phyloP scores from a whole-genome alignment of 2,329 filamentous ascomycete genomes.

The Penicillium sp. region DNA sequence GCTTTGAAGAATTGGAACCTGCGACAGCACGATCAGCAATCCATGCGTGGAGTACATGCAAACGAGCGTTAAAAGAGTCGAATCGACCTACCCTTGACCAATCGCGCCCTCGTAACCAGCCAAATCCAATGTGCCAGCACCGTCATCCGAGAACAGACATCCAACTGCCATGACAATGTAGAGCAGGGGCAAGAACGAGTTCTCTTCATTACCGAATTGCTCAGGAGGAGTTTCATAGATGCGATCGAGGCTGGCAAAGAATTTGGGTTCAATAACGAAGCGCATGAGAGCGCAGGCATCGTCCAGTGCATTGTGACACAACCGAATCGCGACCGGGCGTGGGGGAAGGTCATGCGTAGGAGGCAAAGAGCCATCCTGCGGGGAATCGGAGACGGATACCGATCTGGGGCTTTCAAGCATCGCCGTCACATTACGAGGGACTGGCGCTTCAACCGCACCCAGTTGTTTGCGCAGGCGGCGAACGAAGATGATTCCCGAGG shows the following conservation, averaged over 20 bases:
- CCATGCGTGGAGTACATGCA: too few relatives aligned
- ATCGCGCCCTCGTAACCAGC: constrained; percentile 53
- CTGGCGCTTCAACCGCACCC: constrained; percentile 61
- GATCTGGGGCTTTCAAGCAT: constrained; percentile 72
- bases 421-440: constrained; percentile 51
- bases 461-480: constrained; percentile 86
- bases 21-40: background rate
- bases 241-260: constrained; percentile 73
- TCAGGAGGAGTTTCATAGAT: constrained; percentile 72
- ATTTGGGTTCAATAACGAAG: constrained; percentile 78
- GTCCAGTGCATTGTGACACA: constrained; percentile 62
- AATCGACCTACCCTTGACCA: constrained; percentile 54
- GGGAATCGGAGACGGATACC: constrained; percentile 63
- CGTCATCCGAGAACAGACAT: constrained; percentile 68
- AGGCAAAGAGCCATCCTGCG: constrained; percentile 57
- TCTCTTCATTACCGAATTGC: constrained; percentile 64
- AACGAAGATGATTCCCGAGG: constrained; percentile 87
- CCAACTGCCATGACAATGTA: constrained; percentile 72
- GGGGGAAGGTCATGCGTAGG: constrained; percentile 69
- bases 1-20: constrained; percentile 75
- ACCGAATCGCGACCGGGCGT: constrained; percentile 55
- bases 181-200: constrained; percentile 68
- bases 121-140: constrained; percentile 50
- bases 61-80: background rate
- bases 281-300: constrained; percentile 66